These are phyloP conservation scores for Saitozyma podzolica DNA, from an alignment of 768 basidiomycete species.

Conservation along the genomic window DNA sequence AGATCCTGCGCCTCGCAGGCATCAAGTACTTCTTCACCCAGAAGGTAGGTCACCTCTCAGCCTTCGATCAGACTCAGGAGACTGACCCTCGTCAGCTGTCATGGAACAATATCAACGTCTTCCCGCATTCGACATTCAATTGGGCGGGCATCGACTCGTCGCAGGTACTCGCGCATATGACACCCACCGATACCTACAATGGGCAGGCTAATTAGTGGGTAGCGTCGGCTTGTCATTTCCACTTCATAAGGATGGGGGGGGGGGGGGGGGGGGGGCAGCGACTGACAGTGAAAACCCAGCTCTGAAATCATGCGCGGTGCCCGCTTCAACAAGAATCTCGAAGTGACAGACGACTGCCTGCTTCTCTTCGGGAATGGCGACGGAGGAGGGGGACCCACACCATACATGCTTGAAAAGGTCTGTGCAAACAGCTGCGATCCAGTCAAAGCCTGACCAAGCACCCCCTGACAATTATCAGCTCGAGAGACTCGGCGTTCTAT, in stretches of 20 bases:
- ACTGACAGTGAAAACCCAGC: conserved; percentile 57
- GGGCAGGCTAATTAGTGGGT: background rate
- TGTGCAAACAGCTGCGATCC: conserved; percentile 51
- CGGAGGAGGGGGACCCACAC: conserved; percentile 59
- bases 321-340: too few species aligned
- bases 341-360: too few species aligned
- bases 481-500: conserved; percentile 61
- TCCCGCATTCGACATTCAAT: conserved; percentile 94
- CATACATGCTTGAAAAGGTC: conserved; percentile 86
- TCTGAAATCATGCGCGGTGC: conserved; percentile 41
- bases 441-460: too few species aligned
- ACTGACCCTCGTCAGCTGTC: conserved; percentile 3
- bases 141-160: conserved; percentile 79
- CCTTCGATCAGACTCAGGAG: conserved; percentile 55
- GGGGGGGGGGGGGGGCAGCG: background rate
- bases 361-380: conserved; percentile 84
- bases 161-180: conserved; percentile 93
- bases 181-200: conserved; percentile 86
- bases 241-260: background rate
- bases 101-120: conserved; percentile 51
- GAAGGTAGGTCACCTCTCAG: conserved; percentile 87
- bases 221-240: background rate
- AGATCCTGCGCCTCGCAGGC: conserved; percentile 69
- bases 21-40: conserved; percentile 56
- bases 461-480: conserved; percentile 25